These are phyloP conservation scores for Boletus eberwhitei DNA, from an alignment of 768 basidiomycete genomes.

Conservation along the genomic window DNA sequence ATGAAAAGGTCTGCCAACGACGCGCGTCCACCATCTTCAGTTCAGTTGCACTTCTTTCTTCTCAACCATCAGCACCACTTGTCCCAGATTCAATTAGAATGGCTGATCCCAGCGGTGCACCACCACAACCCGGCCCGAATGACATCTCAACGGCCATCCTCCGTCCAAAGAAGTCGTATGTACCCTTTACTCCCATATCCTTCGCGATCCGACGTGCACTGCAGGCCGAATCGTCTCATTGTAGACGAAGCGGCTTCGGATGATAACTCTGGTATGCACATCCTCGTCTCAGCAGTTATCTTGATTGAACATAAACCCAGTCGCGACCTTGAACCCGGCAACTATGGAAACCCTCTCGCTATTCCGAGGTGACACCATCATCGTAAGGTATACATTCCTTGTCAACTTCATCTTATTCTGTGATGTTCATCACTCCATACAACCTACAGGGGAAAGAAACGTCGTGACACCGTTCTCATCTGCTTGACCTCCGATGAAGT, in stretches of 20 bases:
- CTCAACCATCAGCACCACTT: conserved; percentile 9
- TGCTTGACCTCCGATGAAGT: conserved; percentile 94
- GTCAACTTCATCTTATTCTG: neutral
- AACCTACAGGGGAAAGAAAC: conserved; percentile 82
- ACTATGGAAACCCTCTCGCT: conserved; percentile 94
- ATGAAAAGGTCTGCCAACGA: conserved; percentile 9
- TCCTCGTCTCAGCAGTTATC: conserved; percentile 5
- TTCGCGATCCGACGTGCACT: conserved; percentile 16
- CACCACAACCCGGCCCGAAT: conserved; percentile 81
- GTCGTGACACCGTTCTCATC: conserved; percentile 96
- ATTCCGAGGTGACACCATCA: conserved; percentile 97
- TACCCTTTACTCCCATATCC: conserved; percentile 19
- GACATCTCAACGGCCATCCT: conserved; percentile 94
- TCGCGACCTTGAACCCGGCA: conserved; percentile 91
- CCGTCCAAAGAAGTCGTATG: conserved; percentile 96
- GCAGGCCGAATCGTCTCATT: conserved; percentile 93
- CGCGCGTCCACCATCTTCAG: conserved; percentile 29
- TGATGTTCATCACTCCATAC: conserved; percentile 1
- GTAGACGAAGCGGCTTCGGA: conserved; percentile 93
- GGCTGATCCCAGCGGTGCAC: conserved; percentile 83
- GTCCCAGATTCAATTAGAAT: conserved; percentile 25
- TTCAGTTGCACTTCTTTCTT: conserved; percentile 9
- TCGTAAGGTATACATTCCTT: conserved; percentile 64
- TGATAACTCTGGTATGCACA: conserved; percentile 84
- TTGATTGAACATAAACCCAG: conserved; percentile 36